These are phyloP conservation scores for Mucor velutinosus DNA, from an alignment of 371 early-diverging fungal species.

Conservation along the genomic window DNA sequence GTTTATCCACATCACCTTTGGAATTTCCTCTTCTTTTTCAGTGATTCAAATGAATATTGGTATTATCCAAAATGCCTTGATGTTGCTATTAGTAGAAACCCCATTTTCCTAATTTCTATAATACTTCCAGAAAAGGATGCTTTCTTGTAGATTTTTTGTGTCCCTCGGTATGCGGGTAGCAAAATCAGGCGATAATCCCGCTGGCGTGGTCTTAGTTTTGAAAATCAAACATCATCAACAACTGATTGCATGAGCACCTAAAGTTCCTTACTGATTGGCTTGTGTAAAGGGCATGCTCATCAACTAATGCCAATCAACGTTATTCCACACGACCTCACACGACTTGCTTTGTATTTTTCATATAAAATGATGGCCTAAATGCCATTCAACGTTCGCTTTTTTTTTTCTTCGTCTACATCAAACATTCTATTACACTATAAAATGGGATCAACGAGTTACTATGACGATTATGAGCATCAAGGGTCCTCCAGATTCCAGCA, in stretches of 20 bases:
- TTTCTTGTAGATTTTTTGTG: no score
- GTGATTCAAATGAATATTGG: no score
- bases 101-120: no score
- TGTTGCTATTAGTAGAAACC: no score
- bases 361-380: slow-evolving; percentile 19
- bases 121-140: no score
- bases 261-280: neutral
- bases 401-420: neutral
- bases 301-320: neutral
- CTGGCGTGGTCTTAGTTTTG: neutral
- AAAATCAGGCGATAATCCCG: neutral
- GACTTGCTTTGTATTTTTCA: neutral
- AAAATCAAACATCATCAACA: neutral
- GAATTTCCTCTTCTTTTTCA: neutral
- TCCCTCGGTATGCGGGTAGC: no score
- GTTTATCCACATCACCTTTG: neutral
- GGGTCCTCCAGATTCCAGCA: neutral
- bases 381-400: neutral
- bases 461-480: slow-evolving; percentile 2
- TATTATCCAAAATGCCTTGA: no score
- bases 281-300: neutral
- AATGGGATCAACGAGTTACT: slow-evolving; percentile 10
- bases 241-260: neutral
- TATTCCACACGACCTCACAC: slow-evolving; percentile 36
- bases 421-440: neutral